Evolutionary conservation across 257 asterid species (phyloP).

Genomic region (Orobanche coerulescens): DNA sequence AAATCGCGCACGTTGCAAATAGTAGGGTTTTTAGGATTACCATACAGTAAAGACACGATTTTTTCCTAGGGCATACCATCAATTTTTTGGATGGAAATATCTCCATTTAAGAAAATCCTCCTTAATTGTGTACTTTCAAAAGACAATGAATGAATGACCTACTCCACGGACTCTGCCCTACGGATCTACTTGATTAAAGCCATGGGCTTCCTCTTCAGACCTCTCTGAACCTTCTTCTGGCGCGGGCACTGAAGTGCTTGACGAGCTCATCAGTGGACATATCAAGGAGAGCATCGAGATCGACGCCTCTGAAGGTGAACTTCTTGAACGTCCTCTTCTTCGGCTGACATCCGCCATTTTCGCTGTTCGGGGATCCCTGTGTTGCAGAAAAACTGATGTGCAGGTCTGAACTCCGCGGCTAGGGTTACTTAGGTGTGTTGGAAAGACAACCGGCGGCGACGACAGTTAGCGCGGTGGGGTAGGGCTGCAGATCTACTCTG

Average conservation of each 20-base stretch:
- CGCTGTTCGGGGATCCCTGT: neutral
- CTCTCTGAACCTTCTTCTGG: conserved; percentile 81
- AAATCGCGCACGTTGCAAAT: too few species aligned
- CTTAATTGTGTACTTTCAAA: too few species aligned
- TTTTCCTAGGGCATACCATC: too few species aligned
- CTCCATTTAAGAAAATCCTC: too few species aligned
- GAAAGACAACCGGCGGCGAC: too few species aligned
- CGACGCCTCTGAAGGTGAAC: conserved; percentile 86
- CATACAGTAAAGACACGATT: too few species aligned
- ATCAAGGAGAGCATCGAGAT: conserved; percentile 85
- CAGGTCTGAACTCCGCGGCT: conserved; percentile 18
- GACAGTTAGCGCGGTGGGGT: too few species aligned
- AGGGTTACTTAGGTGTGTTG: conserved; percentile 12
- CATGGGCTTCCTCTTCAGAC: conserved; percentile 87
- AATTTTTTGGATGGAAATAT: too few species aligned
- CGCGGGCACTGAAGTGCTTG: conserved; percentile 65
- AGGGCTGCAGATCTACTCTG: too few species aligned
- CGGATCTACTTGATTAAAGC: conserved; percentile 80
- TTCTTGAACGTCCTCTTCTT: conserved; percentile 85
- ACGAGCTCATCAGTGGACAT: conserved; percentile 86
- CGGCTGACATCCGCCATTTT: conserved; percentile 51
- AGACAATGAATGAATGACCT: too few species aligned
- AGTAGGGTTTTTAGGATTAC: too few species aligned
- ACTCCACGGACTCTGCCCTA: too few species aligned
- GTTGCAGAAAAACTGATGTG: neutral